Evolutionary conservation across 78 protist genomes (phyloP).

Genomic region (Dictyostelium capitatum): DNA sequence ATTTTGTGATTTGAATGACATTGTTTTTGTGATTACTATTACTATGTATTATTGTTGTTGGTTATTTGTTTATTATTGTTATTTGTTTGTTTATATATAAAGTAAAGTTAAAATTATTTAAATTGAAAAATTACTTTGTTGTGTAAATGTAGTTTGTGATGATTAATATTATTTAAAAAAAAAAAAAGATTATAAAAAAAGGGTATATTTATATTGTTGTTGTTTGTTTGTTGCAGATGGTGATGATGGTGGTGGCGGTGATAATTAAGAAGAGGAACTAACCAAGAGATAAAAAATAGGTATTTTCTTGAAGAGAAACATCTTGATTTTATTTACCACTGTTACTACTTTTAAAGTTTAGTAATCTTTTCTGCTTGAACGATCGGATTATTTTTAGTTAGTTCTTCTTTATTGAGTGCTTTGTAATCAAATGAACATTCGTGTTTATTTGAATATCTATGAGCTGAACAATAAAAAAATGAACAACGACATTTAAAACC

Average conservation of each 20-base stretch:
- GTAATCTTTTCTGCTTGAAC: conserved; percentile 74
- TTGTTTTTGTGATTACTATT: background rate
- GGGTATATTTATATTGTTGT: background rate
- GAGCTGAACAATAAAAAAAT: conserved; percentile 84
- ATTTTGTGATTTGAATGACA: background rate
- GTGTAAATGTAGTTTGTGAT: no score
- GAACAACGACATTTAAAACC: conserved; percentile 91
- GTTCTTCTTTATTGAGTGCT: conserved; percentile 76
- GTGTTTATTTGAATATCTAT: conserved; percentile 89
- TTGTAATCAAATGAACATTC: conserved; percentile 89
- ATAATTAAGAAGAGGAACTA: no score
- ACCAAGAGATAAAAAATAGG: no score
- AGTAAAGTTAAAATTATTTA: no score
- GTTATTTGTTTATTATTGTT: background rate
- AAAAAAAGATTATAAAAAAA: background rate
- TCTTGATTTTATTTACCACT: no score
- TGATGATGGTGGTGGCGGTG: no score
- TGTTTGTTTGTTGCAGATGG: no score
- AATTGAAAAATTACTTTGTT: no score
- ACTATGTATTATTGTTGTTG: background rate
- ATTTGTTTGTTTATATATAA: no score
- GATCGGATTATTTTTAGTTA: conserved; percentile 85
- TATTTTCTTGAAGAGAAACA: no score
- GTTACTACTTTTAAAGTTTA: conserved; percentile 27
- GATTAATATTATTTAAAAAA: background rate